Conservation (phyloP, 1,284 basidiomycete species). For the Pseudozyma thailandica region DNA sequence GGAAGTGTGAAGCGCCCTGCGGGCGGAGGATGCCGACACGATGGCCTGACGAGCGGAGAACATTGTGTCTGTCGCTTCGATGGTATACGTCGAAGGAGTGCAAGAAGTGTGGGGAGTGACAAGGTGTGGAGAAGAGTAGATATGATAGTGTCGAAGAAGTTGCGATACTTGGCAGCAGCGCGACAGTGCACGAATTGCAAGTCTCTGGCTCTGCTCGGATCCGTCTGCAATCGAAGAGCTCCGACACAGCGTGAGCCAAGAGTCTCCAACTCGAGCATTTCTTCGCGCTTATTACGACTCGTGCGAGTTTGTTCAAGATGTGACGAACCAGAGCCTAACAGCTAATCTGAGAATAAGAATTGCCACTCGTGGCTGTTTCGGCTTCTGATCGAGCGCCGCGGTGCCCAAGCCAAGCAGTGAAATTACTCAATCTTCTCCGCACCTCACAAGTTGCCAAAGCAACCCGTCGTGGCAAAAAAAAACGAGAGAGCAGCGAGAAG, state of each 20-base stretch:
- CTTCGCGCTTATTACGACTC: neutral
- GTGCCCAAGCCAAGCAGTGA: too few species aligned
- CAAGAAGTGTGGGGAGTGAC: too few species aligned
- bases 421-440: too few species aligned
- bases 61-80: constrained; percentile 10
- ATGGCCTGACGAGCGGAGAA: constrained; percentile 13
- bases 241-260: neutral
- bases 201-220: too few species aligned
- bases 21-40: constrained; percentile 6
- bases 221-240: neutral
- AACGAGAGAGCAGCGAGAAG: neutral
- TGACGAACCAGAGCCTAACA: neutral
- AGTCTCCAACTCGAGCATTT: neutral
- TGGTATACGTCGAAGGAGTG: too few species aligned
- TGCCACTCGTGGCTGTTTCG: neutral
- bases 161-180: neutral
- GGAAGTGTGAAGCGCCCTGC: constrained; percentile 26
- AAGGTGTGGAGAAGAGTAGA: too few species aligned
- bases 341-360: neutral
- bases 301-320: neutral
- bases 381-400: neutral
- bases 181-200: constrained; percentile 1
- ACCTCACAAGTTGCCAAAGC: too few species aligned
- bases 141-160: neutral
- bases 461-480: neutral